Evolutionary conservation across 2,329 filamentous ascomycete genomes (phyloP).

Genomic region (Apiospora koreana): DNA sequence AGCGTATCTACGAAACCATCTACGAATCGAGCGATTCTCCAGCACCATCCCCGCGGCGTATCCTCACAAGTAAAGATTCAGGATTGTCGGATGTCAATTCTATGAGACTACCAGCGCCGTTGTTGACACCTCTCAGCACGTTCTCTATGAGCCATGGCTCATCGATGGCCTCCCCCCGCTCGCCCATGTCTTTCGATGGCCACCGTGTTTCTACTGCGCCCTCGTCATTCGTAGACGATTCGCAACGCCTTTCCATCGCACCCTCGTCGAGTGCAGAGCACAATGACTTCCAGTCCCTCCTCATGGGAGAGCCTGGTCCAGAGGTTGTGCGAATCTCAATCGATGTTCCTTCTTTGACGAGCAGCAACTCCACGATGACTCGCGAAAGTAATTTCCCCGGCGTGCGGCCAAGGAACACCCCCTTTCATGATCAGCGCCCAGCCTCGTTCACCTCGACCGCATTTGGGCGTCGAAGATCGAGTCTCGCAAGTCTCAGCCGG

Average conservation of each 20-base stretch:
- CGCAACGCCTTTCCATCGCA: conserved; percentile 72
- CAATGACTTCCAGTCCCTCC: conserved; percentile 67
- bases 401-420: conserved; percentile 38
- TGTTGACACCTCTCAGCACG: conserved; percentile 59
- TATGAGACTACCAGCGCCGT: conserved; percentile 44
- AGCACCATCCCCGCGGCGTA: conserved; percentile 47
- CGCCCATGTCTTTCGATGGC: conserved; percentile 69
- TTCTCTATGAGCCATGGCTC: conserved; percentile 65
- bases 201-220: conserved; percentile 74
- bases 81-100: conserved; percentile 52
- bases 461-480: conserved; percentile 71
- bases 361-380: conserved; percentile 76
- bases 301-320: conserved; percentile 73
- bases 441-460: conserved; percentile 62
- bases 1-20: conserved; percentile 34
- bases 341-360: conserved; percentile 73
- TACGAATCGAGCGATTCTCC: conserved; percentile 41
- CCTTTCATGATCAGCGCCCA: conserved; percentile 57
- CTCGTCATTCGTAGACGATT: conserved; percentile 71
- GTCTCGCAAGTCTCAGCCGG: conserved; percentile 74
- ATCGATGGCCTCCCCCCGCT: conserved; percentile 70
- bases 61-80: conserved; percentile 45
- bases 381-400: conserved; percentile 60
- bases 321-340: conserved; percentile 69
- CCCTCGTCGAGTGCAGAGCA: conserved; percentile 74